Evolutionary conservation across 2,329 filamentous ascomycete species (phyloP), one percentile per base, ranked within the genome.

Genomic region (Shiraia bambusicola): DNA sequence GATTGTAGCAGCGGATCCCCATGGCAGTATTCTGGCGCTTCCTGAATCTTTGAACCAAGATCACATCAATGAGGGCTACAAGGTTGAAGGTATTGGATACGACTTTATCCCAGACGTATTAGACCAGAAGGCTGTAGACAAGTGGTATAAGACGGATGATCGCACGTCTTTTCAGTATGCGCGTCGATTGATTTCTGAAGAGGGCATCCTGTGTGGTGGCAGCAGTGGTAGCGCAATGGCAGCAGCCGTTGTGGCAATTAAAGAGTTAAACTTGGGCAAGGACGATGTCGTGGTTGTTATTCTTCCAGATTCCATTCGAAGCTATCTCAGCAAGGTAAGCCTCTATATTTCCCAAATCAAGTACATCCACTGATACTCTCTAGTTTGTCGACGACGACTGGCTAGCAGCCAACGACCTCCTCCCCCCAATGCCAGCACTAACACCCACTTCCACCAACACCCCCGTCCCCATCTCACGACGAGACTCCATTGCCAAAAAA

Each of bases 131-230:
- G 69, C 80, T 4, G 87, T 98, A 22, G 88, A 96, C 69, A 87
- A 86, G 65, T 98, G 93, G 93, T 97, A 96, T 76, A 98, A 98
- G 81, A 98, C 93, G 3, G 88, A 92, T 48, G 93, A 98, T 65
- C 80, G 82, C 47, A 87, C 95, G 66, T 91, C 91, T 2, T 98
- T 98, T 73, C 78, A 83, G 66, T 91, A 88, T 63, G 88, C 93
- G n/a, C 80, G 94, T 37, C 79, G 91, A 30, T 74, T 98, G 38
- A 98, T 98, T 58, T 80, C 89, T 12, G 93, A 98, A 69, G 93
- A 98, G 71, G 93, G 93, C 36, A 78, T 98, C 11, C 79, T 98
- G 7, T 90, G 95, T 14, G 93, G 93, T 58, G 93, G 93, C 30
- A 95, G 88, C 67, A 94, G 89, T 59, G 93, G 93, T 45, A 95